A percentile compares a stretch with the other conserved stretches of the same genome.
These are phyloP conservation scores for Canavalia ensiformis DNA, from an alignment of 306 rosid genomes.

Conservation along the genomic window DNA sequence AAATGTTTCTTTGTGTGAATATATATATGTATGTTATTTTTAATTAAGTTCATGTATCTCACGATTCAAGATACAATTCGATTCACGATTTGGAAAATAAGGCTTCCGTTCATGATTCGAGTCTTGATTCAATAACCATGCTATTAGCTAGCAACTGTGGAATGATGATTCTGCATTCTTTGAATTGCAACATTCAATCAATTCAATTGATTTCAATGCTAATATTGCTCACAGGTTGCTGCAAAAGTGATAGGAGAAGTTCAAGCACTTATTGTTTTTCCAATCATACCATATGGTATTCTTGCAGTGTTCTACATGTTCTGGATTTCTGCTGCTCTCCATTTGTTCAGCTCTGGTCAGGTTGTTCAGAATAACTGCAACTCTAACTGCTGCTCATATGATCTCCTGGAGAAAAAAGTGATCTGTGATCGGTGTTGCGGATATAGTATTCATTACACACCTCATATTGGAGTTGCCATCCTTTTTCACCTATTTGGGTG, in stretches of 20 bases:
- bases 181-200: background rate
- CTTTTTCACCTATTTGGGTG: slow-evolving; percentile 93
- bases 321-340: slow-evolving; percentile 88
- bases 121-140: too few relatives aligned
- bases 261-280: slow-evolving; percentile 85
- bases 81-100: too few relatives aligned
- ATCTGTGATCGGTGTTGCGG: slow-evolving; percentile 89
- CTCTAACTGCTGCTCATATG: slow-evolving; percentile 82
- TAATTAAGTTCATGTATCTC: too few relatives aligned
- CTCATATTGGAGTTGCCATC: slow-evolving; percentile 81
- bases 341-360: slow-evolving; percentile 92
- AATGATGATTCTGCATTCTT: slow-evolving; percentile 25
- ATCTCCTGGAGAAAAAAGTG: slow-evolving; percentile 70
- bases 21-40: too few relatives aligned
- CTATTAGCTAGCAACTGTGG: background rate
- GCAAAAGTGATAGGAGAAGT: slow-evolving; percentile 98
- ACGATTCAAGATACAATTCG: too few relatives aligned
- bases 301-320: slow-evolving; percentile 91
- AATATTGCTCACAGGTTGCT: slow-evolving; percentile 71
- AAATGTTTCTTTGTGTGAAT: too few relatives aligned
- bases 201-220: slow-evolving; percentile 36
- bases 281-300: slow-evolving; percentile 80
- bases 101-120: too few relatives aligned
- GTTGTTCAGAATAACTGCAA: slow-evolving; percentile 85
- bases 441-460: slow-evolving; percentile 81